Evolutionary conservation across 2,329 filamentous ascomycete species (phyloP), one percentile per base, ranked within the genome.

Genomic region (Alternaria triticimaculans): DNA sequence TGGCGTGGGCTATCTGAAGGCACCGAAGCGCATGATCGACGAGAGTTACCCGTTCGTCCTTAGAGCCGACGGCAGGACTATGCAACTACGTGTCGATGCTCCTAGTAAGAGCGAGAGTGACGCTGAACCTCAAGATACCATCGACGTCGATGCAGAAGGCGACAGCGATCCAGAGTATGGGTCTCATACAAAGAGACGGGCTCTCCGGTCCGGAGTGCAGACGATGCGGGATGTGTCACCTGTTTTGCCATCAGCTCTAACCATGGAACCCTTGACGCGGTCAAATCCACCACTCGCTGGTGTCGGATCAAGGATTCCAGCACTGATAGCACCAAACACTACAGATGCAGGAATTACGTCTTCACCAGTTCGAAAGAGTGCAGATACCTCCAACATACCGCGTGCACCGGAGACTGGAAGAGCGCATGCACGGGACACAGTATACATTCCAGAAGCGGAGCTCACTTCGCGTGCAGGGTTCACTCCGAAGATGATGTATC

Each of bases 1-100:
- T 12, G 70, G 67, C 12, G 57, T 53, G 12, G 55, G 41, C n/a
- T 78, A 76, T 53, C 26, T 76, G 14, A 74, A 71, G 48, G 54
- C 55, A 12, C 76, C 76, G 23, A 65, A 65, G 37, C 68, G 72
- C 28, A 62, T 78, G 55, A 21, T 37, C 6, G 76, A 78, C 44
- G 55, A 65, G 6, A 66, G 64, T 30, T 78, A 66, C 45, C 30
- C 60, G 14, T 18, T 69, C 2, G 21, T 30, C 6, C 26, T 30
- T n/a, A 11, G 14, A 6, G 14, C 25, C 2, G 56, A 55, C 12
- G 12, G 45, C 12, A 23, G 21, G 5, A 41, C 46, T 12, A 9
- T 23, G 15, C 37, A 10, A 2, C 11, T 11, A 10, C 46, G 15
- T 20, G 14, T n/a, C 21, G 25, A 28, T 45, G 20, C n/a, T 3